phyloP scores from a whole-genome alignment of 345 rosid genomes.

The thale cress (Arabidopsis thaliana) region TAIR10.1 NC_003071.7:19345501-19346000 shows the following conservation, averaged over 20 bases:
- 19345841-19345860: not conserved
- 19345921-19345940: constrained; percentile 76
- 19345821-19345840: not conserved
- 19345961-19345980: not conserved
- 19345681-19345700: not conserved
- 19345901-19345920: constrained; percentile 66
- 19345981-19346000: not conserved
- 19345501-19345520: not conserved
- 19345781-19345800: constrained; percentile 85
- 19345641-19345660: not conserved
- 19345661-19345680: not conserved
- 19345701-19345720: constrained; percentile 56
- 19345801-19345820: constrained; percentile 63
- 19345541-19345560: not conserved
- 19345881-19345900: constrained; percentile 79
- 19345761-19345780: constrained; percentile 76
- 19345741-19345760: constrained; percentile 87
- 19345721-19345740: constrained; percentile 77
- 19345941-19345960: constrained; percentile 72
- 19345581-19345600: constrained; percentile 87
- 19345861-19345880: not conserved
- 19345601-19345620: constrained; percentile 68
- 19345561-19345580: not conserved
- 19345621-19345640: constrained; percentile 89
- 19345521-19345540: not conserved